phyloP scores from a whole-genome alignment of 73 alveolate genomes.

The Paramecium primaurelia region DNA sequence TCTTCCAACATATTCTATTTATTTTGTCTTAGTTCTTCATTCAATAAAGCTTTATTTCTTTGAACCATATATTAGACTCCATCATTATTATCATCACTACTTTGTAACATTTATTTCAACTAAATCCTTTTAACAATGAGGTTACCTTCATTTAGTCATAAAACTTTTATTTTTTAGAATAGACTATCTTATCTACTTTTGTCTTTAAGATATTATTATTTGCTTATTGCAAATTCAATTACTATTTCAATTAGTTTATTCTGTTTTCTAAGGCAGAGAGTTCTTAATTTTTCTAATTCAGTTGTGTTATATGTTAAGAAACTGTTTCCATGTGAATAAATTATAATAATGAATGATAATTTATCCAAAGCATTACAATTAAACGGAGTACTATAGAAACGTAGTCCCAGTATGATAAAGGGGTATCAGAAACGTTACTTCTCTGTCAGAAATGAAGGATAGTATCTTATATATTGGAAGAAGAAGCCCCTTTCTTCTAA shows the following conservation, averaged over 20 bases:
- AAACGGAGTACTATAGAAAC: not conserved
- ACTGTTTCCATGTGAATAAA: not conserved
- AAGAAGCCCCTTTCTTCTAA: slow-evolving; percentile 19
- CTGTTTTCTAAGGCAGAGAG: not conserved
- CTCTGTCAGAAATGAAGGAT: not conserved
- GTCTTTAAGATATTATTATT: not conserved
- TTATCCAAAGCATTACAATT: not conserved
- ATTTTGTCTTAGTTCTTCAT: not conserved
- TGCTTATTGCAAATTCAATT: not conserved
- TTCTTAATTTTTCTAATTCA: not conserved
- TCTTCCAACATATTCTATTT: not conserved
- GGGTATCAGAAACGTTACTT: not conserved
- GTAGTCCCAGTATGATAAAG: not conserved
- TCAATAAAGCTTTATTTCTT: not conserved
- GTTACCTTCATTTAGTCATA: not conserved
- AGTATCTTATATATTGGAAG: not conserved
- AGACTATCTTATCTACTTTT: not conserved
- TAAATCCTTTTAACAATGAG: not conserved
- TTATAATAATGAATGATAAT: not conserved
- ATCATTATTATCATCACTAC: not conserved
- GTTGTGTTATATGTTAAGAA: not conserved
- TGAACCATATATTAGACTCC: not conserved
- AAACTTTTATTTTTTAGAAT: not conserved
- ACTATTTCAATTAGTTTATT: not conserved
- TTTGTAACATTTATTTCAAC: not conserved